Conservation (phyloP, 345 rosid genomes). For the Psidium friedrichsthalianum region DNA sequence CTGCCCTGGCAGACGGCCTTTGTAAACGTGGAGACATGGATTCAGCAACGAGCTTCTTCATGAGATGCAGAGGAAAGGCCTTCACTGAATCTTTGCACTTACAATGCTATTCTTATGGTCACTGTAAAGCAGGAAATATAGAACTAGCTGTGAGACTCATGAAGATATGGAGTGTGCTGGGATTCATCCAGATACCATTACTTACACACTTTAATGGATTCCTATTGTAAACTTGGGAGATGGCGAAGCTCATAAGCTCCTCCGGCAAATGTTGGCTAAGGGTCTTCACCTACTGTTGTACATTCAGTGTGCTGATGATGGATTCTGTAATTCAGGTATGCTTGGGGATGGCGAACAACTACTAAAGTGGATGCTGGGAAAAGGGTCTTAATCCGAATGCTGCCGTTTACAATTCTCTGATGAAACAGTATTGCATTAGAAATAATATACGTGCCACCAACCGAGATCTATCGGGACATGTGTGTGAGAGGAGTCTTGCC, state of each 20-base stretch:
- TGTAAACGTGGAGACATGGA: slow-evolving; percentile 75
- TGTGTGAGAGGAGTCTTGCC: slow-evolving; percentile 48
- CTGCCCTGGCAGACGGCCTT: slow-evolving; percentile 76
- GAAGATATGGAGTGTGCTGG: slow-evolving; percentile 62
- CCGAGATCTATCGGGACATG: slow-evolving; percentile 49
- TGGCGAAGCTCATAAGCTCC: slow-evolving; percentile 53
- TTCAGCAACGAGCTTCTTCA: slow-evolving; percentile 84
- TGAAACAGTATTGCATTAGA: slow-evolving; percentile 65
- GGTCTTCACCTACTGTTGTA: slow-evolving; percentile 70
- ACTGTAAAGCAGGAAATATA: slow-evolving; percentile 66
- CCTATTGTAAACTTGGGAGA: slow-evolving; percentile 60
- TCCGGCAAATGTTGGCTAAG: slow-evolving; percentile 62
- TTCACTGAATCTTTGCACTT: slow-evolving; percentile 64
- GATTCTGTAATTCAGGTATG: slow-evolving; percentile 79
- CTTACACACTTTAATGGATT: slow-evolving; percentile 87
- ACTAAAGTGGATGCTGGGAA: slow-evolving; percentile 72
- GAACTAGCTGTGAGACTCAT: slow-evolving; percentile 55
- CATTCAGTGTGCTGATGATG: slow-evolving; percentile 87
- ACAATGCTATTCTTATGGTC: slow-evolving; percentile 69
- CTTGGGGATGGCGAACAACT: slow-evolving; percentile 69
- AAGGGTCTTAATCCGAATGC: slow-evolving; percentile 74
- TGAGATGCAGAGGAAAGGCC: slow-evolving; percentile 69
- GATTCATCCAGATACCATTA: slow-evolving; percentile 47
- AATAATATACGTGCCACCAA: slow-evolving; percentile 40
- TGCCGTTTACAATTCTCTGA: slow-evolving; percentile 63